Conservation (phyloP, 192 early-diverging fungal species). For the Backusella circina region DNA sequence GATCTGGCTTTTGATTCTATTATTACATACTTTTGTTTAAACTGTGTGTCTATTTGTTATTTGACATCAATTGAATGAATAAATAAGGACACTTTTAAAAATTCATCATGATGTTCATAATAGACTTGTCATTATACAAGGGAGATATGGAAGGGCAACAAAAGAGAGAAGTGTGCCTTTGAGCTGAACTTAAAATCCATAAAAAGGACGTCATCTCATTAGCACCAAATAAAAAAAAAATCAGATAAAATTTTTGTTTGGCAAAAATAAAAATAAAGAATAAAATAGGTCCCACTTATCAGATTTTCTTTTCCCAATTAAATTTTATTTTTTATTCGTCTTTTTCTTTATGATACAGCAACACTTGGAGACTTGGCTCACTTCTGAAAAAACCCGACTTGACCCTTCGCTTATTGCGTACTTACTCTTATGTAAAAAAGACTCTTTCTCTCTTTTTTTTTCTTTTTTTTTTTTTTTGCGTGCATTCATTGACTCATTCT, state of each 20-base stretch:
- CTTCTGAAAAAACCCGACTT: background rate
- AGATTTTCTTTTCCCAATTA: constrained; percentile 3
- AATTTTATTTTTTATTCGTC: background rate
- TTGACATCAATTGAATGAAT: too few relatives aligned
- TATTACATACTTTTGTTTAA: background rate
- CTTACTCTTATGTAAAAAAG: constrained; percentile 18
- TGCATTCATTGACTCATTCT: background rate
- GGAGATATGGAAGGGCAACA: too few relatives aligned
- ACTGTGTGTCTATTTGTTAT: background rate
- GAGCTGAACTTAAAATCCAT: background rate
- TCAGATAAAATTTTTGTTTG: constrained; percentile 8
- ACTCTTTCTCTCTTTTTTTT: background rate
- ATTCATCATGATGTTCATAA: too few relatives aligned
- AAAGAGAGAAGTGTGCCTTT: background rate
- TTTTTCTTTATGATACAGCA: background rate
- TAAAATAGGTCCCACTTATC: constrained; percentile 10
- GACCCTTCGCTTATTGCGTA: constrained; percentile 21
- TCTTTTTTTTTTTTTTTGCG: too few relatives aligned
- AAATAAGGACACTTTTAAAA: too few relatives aligned
- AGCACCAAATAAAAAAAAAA: background rate
- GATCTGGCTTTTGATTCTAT: background rate
- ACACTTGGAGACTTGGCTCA: constrained; percentile 3
- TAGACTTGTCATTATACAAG: too few relatives aligned
- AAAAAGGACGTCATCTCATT: background rate
- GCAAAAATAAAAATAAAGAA: background rate